These are phyloP conservation scores for Mikania micrantha DNA, from an alignment of 129 eudicot genomes.

Conservation along the genomic window DNA sequence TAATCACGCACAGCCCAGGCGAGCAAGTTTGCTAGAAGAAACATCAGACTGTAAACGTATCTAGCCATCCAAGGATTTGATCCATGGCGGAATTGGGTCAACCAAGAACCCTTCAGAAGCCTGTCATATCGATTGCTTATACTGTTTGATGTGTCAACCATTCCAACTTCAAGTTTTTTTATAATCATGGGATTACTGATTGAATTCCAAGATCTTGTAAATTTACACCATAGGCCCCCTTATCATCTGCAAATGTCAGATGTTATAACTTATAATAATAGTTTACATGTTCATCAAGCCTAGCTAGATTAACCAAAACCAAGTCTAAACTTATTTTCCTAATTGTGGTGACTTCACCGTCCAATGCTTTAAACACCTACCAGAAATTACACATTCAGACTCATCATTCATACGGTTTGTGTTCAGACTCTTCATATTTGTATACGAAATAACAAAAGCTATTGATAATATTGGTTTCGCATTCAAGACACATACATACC, in stretches of 20 bases:
- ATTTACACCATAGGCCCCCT: conserved; percentile 32
- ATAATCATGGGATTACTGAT: not conserved
- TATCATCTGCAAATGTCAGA: conserved; percentile 26
- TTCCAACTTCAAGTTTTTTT: conserved; percentile 23
- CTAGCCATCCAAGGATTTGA: conserved; percentile 95
- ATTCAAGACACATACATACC: no score
- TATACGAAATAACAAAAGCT: no score
- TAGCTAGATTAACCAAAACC: not conserved
- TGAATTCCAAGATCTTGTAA: conserved; percentile 8
- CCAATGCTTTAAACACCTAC: no score
- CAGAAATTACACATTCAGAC: no score
- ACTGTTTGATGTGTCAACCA: conserved; percentile 44
- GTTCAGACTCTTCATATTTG: no score
- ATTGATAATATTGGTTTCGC: no score
- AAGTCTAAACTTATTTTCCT: not conserved
- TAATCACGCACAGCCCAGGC: conserved; percentile 92
- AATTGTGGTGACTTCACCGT: no score
- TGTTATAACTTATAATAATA: no score
- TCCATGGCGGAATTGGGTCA: conserved; percentile 54
- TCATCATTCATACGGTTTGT: no score
- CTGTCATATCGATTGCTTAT: conserved; percentile 39
- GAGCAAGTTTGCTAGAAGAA: conserved; percentile 58
- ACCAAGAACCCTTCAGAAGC: conserved; percentile 62
- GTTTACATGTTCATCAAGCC: not conserved
- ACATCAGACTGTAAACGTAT: conserved; percentile 67